Base-by-base conservation (phyloP, 1,284 basidiomycete genomes). In the Sparassis latifolia region DNA sequence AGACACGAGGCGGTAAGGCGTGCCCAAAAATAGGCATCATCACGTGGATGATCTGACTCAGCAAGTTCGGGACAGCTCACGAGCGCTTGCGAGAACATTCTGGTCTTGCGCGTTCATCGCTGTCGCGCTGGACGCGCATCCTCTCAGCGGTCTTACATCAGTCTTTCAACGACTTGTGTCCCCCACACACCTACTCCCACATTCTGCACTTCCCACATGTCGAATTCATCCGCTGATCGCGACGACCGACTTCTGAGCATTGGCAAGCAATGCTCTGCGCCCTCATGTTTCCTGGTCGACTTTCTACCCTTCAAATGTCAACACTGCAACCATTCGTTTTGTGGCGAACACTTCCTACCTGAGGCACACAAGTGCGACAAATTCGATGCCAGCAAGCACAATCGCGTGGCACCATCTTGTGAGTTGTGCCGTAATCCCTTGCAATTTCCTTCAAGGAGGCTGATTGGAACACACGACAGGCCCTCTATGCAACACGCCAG, bases 251-350 rank as follows among this genome's bases (percentile, higher is more conserved):
- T 90, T 20, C 74, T 90, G 47, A 66, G 70, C 43, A 65, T 89
- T 53, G 88, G 87, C n/a, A 75, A 78, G 52, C 82, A 86, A 59
- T 91, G 87, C 66, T 79, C 82, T 20, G 73, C 79, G 44, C 59
- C 74, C 0, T 68, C 75, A 2, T 91, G 88, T 67, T 66, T 72
- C 32, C 75, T 86, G 55, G 75, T 89, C 60, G 89, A 91, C 69
- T 91, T 88, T 59, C 70, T 91, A n/a, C 87, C 88, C 0, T 85
- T 89, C 74, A 85, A 82, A 67, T 89, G 88, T 63, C 79, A 85
- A 47, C 84, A 88, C 59, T 90, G 87, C 62, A 63, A 72, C 10
- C 65, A 75, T 28, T 71, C 73, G 0, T 91, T 81, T 67, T 91
- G 89, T 57, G 78, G 79, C 44, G 85, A 89, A 7, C 88, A 91